These are phyloP conservation scores for Alternaria novae-zelandiae DNA, from an alignment of 2,329 filamentous ascomycete genomes.

Conservation along the genomic window DNA sequence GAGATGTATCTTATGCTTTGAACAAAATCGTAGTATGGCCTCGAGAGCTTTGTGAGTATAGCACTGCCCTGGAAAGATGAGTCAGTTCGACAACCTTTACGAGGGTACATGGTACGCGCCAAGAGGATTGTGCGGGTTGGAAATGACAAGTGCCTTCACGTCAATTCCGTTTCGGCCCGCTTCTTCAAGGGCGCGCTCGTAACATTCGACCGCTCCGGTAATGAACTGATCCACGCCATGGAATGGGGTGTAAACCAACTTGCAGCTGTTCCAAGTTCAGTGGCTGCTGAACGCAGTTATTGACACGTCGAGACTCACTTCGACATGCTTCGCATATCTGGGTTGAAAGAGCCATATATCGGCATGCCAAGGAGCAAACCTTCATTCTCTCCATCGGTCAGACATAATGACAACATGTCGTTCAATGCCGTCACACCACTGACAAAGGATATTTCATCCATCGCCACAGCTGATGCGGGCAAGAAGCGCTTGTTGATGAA, in stretches of 20 bases:
- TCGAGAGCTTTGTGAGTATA: constrained; percentile 50
- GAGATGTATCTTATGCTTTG: constrained; percentile 59
- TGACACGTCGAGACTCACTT: background rate
- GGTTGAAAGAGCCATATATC: constrained; percentile 8
- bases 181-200: constrained; percentile 46
- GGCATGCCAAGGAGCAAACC: constrained; percentile 12
- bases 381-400: constrained; percentile 7
- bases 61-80: constrained; percentile 9
- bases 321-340: constrained; percentile 11
- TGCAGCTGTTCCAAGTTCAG: constrained; percentile 1
- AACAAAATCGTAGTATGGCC: constrained; percentile 57
- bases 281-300: background rate
- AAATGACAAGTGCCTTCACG: constrained; percentile 56
- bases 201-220: constrained; percentile 35
- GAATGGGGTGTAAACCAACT: constrained; percentile 5
- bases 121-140: constrained; percentile 61
- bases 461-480: background rate
- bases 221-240: constrained; percentile 1
- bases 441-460: constrained; percentile 5
- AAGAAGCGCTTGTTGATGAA: constrained; percentile 9
- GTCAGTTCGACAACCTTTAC: background rate
- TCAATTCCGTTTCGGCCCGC: constrained; percentile 42
- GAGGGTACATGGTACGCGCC: constrained; percentile 24
- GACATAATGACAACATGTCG: constrained; percentile 6
- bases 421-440: constrained; percentile 8